These are phyloP conservation scores for Lipomyces starkeyi DNA, from an alignment of 805 yeast genomes.

Conservation along the genomic window DNA sequence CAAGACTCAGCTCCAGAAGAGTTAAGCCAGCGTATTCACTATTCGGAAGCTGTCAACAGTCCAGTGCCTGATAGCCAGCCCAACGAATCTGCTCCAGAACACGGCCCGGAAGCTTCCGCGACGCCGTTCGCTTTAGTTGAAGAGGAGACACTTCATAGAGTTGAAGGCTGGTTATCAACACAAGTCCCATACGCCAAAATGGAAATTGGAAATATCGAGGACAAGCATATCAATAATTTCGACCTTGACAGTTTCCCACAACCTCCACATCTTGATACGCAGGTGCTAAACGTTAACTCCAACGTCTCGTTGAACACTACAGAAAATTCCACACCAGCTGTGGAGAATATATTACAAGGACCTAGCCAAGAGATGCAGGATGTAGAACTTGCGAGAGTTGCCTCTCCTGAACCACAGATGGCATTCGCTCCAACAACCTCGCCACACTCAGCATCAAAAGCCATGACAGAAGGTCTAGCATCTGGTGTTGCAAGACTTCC, in stretches of 20 bases:
- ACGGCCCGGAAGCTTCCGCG: neutral
- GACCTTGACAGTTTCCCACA: neutral
- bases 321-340: neutral
- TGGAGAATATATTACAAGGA: neutral
- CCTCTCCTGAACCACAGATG: conserved; percentile 10
- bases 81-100: neutral
- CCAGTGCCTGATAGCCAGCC: neutral
- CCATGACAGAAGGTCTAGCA: conserved; percentile 30
- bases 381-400: conserved; percentile 9
- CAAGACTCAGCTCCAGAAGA: neutral
- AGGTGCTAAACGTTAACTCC: neutral
- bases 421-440: neutral
- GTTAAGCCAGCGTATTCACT: neutral
- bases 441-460: conserved; percentile 19
- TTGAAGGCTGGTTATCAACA: conserved; percentile 15
- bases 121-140: conserved; percentile 10
- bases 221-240: neutral
- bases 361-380: neutral
- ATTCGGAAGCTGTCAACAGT: conserved; percentile 1
- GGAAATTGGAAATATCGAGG: neutral
- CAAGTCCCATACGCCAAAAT: neutral
- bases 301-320: neutral
- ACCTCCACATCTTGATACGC: neutral
- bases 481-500: conserved; percentile 32
- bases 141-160: neutral